Conservation (phyloP, 371 early-diverging fungal genomes). For the Funneliformis caledonium region DNA sequence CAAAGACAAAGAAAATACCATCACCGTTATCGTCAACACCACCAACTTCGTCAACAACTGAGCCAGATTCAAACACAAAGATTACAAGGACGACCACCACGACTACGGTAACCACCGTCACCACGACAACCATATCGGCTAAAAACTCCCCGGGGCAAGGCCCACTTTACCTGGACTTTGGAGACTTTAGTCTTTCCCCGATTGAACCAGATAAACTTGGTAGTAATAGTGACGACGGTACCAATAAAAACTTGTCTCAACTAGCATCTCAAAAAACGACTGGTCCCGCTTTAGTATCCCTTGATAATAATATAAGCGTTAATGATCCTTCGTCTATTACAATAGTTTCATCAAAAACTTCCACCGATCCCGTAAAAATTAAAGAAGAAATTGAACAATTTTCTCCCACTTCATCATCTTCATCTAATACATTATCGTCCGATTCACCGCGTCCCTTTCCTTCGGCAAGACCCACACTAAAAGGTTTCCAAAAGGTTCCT, state of each 20-base stretch:
- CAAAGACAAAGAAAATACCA: not conserved
- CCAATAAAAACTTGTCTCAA: not conserved
- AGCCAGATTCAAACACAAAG: not conserved
- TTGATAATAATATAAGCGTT: not conserved
- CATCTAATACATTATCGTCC: not conserved
- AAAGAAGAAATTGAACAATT: not conserved
- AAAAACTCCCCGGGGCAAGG: constrained; percentile 17
- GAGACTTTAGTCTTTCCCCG: constrained; percentile 20
- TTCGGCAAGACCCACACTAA: not conserved
- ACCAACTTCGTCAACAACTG: not conserved
- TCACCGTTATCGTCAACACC: constrained; percentile 51
- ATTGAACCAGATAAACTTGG: not conserved
- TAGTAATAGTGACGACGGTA: not conserved
- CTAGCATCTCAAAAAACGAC: not conserved
- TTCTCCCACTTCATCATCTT: constrained; percentile 1
- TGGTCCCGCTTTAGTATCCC: not conserved
- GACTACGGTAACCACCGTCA: constrained; percentile 13
- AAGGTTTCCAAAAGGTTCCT: not conserved
- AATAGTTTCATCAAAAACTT: not conserved
- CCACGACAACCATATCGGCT: constrained; percentile 15
- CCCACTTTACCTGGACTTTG: constrained; percentile 17
- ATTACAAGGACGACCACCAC: constrained; percentile 31
- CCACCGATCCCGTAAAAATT: not conserved
- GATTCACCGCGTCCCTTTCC: not conserved
- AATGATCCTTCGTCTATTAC: not conserved